phyloP scores from a whole-genome alignment of 495 filamentous ascomycete genomes.

The Clohesyomyces aquaticus region DNA sequence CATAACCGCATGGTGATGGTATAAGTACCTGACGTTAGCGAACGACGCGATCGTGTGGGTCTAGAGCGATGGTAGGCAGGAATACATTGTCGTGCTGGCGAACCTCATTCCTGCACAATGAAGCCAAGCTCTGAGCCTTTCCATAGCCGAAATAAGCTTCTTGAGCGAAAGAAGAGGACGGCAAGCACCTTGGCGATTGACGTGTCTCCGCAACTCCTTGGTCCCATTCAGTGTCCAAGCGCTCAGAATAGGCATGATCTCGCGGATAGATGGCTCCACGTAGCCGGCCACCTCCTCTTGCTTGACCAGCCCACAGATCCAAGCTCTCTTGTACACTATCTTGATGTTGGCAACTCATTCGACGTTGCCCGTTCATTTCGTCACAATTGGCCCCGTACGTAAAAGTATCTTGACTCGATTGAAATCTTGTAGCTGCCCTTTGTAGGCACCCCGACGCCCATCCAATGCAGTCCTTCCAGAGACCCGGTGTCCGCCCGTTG shows the following conservation, averaged over 20 bases:
- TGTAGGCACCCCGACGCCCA: background rate
- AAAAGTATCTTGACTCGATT: background rate
- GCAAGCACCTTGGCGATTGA: too few species aligned
- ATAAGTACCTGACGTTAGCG: background rate
- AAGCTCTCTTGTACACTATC: background rate
- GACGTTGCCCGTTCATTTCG: background rate
- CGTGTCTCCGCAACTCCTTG: too few species aligned
- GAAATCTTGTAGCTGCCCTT: background rate
- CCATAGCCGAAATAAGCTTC: too few species aligned
- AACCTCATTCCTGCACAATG: background rate
- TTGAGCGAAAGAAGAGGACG: too few species aligned
- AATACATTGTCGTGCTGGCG: background rate
- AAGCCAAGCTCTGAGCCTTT: background rate
- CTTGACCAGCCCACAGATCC: background rate
- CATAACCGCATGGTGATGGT: background rate
- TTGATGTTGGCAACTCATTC: background rate
- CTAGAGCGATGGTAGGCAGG: background rate
- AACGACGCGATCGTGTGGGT: background rate
- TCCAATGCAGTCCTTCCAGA: background rate
- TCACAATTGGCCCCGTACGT: background rate
- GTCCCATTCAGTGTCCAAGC: too few species aligned
- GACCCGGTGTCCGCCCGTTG: background rate
- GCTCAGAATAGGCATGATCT: too few species aligned
- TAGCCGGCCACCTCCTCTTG: background rate
- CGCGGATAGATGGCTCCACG: background rate